Evolutionary conservation across 2,329 filamentous ascomycete species (phyloP).

Genomic region (Cercospora sp.): DNA sequence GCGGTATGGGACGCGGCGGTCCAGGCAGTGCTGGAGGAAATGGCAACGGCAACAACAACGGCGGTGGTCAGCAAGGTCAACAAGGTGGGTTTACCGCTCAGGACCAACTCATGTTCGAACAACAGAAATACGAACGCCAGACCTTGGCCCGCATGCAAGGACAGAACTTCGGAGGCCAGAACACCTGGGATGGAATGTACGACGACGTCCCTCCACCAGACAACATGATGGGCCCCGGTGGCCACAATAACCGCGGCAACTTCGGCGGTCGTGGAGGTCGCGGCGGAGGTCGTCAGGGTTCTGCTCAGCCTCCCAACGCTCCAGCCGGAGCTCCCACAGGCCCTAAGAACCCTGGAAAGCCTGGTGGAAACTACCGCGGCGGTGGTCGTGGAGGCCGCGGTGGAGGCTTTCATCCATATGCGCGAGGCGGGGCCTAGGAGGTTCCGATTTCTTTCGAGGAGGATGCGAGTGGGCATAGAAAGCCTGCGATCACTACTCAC

Average conservation of each 20-base stretch:
- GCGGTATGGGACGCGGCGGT: constrained; percentile 43
- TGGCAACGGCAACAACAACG: constrained; percentile 2
- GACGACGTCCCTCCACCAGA: constrained; percentile 88
- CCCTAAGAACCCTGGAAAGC: constrained; percentile 89
- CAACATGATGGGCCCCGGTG: constrained; percentile 45
- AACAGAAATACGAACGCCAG: constrained; percentile 75
- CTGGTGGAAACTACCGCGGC: constrained; percentile 89
- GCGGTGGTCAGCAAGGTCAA: constrained; percentile 24
- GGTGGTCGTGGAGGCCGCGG: constrained; percentile 74
- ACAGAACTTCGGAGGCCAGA: constrained; percentile 47
- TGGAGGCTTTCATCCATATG: constrained; percentile 75
- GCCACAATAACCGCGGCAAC: constrained; percentile 41
- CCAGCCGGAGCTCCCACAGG: constrained; percentile 88
- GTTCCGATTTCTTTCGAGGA: not conserved
- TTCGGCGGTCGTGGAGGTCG: constrained; percentile 48
- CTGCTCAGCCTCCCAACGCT: constrained; percentile 46
- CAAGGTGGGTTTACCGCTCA: constrained; percentile 61
- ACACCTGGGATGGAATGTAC: constrained; percentile 96
- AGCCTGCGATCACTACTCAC: not conserved
- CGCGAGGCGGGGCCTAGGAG: constrained; percentile 40
- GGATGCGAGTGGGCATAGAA: not conserved
- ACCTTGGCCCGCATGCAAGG: constrained; percentile 56
- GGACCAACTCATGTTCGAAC: constrained; percentile 73
- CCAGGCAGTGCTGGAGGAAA: not conserved
- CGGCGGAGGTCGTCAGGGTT: constrained; percentile 37